phyloP scores from a whole-genome alignment of 1,284 basidiomycete species.

The Malassezia sp. region DNA sequence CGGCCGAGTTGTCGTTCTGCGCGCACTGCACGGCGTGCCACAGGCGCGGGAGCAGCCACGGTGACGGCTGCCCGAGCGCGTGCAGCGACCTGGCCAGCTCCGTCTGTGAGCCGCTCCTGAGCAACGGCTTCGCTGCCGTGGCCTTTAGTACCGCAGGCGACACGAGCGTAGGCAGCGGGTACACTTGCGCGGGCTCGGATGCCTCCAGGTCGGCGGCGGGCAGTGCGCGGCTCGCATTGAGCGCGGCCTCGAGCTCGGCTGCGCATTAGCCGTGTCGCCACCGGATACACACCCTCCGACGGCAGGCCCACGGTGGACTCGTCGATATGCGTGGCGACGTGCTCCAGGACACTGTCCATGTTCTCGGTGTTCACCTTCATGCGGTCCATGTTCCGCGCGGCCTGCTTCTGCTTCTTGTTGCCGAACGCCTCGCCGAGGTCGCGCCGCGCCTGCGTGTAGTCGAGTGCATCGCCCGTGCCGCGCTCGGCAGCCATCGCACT shows the following conservation, averaged over 20 bases:
- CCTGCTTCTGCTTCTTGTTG: constrained; percentile 42
- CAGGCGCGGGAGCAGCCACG: constrained; percentile 19
- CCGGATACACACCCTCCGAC: too few species aligned
- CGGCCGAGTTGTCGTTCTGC: constrained; percentile 6
- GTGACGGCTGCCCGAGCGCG: constrained; percentile 6
- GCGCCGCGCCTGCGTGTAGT: constrained; percentile 27
- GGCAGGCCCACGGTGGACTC: constrained; percentile 24
- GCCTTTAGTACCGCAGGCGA: constrained; percentile 22
- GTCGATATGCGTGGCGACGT: constrained; percentile 34
- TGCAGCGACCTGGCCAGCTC: constrained; percentile 17
- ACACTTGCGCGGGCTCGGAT: constrained; percentile 32
- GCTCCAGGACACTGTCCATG: constrained; percentile 36
- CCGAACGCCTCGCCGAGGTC: constrained; percentile 43
- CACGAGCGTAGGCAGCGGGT: constrained; percentile 31
- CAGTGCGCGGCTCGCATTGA: constrained; percentile 31
- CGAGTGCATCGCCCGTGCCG: constrained; percentile 21
- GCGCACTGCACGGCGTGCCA: constrained; percentile 18
- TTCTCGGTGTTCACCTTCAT: constrained; percentile 45
- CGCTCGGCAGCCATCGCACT: constrained; percentile 23
- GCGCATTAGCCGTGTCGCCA: too few species aligned
- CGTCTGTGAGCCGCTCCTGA: constrained; percentile 3
- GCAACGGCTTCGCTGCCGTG: constrained; percentile 12
- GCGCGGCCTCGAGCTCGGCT: constrained; percentile 22
- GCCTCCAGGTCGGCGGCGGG: constrained; percentile 35
- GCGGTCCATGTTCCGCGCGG: constrained; percentile 36